These are phyloP conservation scores for Ceratobasidium sp. DNA, from an alignment of 1,284 basidiomycete genomes.

Conservation along the genomic window DNA sequence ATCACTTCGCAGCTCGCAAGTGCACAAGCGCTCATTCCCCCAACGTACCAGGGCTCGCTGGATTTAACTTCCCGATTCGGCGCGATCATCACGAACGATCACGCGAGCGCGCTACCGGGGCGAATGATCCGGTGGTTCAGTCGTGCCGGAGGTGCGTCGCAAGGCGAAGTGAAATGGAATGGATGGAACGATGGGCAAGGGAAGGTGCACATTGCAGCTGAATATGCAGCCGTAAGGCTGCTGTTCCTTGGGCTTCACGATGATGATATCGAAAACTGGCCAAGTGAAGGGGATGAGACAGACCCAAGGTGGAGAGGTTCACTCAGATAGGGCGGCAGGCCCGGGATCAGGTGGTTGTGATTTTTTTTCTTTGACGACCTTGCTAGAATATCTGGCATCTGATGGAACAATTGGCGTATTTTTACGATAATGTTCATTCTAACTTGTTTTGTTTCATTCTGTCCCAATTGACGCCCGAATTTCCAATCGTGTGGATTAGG, in stretches of 20 bases:
- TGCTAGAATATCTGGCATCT: background rate
- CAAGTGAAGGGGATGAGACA: slow-evolving; percentile 1
- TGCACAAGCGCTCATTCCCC: background rate
- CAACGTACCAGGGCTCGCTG: slow-evolving; percentile 13
- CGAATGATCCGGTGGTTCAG: background rate
- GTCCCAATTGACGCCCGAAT: too few relatives aligned
- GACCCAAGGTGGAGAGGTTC: background rate
- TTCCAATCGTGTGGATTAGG: too few relatives aligned
- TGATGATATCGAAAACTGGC: slow-evolving; percentile 9
- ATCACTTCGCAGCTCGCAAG: slow-evolving; percentile 1
- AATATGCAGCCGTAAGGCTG: slow-evolving; percentile 1
- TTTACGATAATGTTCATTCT: too few relatives aligned
- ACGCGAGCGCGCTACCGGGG: slow-evolving; percentile 1
- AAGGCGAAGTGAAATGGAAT: background rate
- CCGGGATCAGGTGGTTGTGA: background rate
- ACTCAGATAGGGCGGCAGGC: background rate
- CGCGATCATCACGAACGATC: background rate
- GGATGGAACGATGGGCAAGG: background rate
- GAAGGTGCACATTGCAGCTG: background rate
- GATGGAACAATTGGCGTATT: background rate
- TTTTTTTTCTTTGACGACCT: background rate
- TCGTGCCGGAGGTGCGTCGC: background rate
- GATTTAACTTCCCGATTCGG: slow-evolving; percentile 5
- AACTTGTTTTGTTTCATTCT: too few relatives aligned
- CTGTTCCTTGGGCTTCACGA: slow-evolving; percentile 28